These are phyloP conservation scores for Sophora flavescens DNA, from an alignment of 306 rosid species.

Conservation along the genomic window DNA sequence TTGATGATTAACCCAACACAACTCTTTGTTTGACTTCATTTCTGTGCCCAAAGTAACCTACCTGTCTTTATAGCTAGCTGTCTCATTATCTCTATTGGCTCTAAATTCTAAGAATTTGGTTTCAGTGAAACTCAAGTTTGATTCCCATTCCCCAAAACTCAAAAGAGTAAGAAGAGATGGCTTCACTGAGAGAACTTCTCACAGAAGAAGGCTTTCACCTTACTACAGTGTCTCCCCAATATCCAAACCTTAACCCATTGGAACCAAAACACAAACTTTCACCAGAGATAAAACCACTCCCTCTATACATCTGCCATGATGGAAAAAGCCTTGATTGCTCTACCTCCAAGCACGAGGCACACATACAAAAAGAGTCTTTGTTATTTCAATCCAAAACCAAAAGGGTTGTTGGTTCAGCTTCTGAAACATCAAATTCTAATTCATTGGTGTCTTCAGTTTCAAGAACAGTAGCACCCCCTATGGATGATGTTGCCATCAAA, in stretches of 20 bases:
- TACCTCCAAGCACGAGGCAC: slow-evolving; percentile 42
- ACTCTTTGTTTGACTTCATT: slow-evolving; percentile 38
- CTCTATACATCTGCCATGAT: slow-evolving; percentile 63
- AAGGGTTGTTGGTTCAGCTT: slow-evolving; percentile 51
- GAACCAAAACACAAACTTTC: slow-evolving; percentile 34
- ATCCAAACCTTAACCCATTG: slow-evolving; percentile 31
- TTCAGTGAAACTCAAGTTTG: slow-evolving; percentile 48
- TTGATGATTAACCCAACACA: slow-evolving; percentile 45
- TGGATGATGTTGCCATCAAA: slow-evolving; percentile 69
- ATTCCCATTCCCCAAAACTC: slow-evolving; percentile 26
- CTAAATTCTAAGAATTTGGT: slow-evolving; percentile 51
- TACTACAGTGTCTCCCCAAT: slow-evolving; percentile 1
- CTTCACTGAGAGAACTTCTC: slow-evolving; percentile 72
- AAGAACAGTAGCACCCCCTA: slow-evolving; percentile 54
- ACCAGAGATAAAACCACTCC: slow-evolving; percentile 45
- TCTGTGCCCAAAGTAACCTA: slow-evolving; percentile 3
- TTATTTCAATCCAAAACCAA: slow-evolving; percentile 50
- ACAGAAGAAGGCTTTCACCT: slow-evolving; percentile 65
- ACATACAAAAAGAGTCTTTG: slow-evolving; percentile 47
- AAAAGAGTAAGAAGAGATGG: slow-evolving; percentile 46
- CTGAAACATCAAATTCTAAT: slow-evolving; percentile 52
- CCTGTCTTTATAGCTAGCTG: slow-evolving; percentile 28
- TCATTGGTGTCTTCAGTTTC: slow-evolving; percentile 51
- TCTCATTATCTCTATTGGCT: slow-evolving; percentile 47
- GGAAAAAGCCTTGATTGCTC: slow-evolving; percentile 43